phyloP scores from a whole-genome alignment of 257 asterid genomes.

The Parsonsia alboflavescens region DNA sequence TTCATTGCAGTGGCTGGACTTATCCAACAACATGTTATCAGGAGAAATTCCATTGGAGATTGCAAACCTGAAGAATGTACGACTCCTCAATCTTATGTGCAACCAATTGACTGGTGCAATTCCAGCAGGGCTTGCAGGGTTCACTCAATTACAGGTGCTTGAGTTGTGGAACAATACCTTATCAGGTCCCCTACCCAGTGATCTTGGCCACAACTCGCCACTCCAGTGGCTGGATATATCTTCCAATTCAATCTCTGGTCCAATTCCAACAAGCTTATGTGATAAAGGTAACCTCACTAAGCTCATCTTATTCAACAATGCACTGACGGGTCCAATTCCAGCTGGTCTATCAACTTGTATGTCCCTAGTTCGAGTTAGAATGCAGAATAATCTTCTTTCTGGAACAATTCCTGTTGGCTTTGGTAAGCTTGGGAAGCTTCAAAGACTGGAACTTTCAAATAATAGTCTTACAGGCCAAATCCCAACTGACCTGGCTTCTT shows the following conservation, averaged over 20 bases:
- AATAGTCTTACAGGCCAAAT: slow-evolving; percentile 58
- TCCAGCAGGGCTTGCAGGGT: slow-evolving; percentile 38
- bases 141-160: slow-evolving; percentile 39
- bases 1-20: slow-evolving; percentile 43
- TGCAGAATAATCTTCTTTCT: slow-evolving; percentile 54
- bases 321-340: slow-evolving; percentile 62
- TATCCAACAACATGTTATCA: slow-evolving; percentile 56
- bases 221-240: slow-evolving; percentile 63
- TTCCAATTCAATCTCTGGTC: slow-evolving; percentile 50
- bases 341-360: slow-evolving; percentile 42
- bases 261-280: slow-evolving; percentile 44
- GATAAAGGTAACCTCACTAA: slow-evolving; percentile 58
- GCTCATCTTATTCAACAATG: slow-evolving; percentile 63
- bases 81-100: slow-evolving; percentile 58
- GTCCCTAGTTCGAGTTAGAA: slow-evolving; percentile 58
- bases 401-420: slow-evolving; percentile 65
- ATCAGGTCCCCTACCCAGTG: slow-evolving; percentile 53
- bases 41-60: slow-evolving; percentile 50
- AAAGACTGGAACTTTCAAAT: slow-evolving; percentile 56
- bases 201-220: slow-evolving; percentile 51
- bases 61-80: slow-evolving; percentile 39
- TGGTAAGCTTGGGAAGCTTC: slow-evolving; percentile 51
- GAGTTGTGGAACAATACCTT: slow-evolving; percentile 70
- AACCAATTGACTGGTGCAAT: slow-evolving; percentile 51
- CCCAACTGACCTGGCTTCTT: slow-evolving; percentile 50